Base-by-base conservation (phyloP, 176 grass and related monocot genomes). In the Oryza meridionalis region DNA sequence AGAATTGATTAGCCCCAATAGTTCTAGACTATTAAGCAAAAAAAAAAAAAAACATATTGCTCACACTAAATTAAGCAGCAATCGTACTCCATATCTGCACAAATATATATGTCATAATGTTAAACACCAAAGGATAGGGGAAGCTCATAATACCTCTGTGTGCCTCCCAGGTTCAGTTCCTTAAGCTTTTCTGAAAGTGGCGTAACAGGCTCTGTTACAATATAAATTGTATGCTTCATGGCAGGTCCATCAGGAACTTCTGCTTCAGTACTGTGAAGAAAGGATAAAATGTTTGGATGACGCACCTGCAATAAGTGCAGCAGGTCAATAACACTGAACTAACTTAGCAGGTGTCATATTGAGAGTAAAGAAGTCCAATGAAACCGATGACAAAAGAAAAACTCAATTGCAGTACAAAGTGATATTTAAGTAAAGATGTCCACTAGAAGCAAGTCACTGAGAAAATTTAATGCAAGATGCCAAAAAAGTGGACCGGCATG, bases 201-300 rank as follows among this genome's bases (percentile, higher is more conserved):
- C 69, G 88, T 94, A 79, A 99, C 97, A 62, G 96, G 91, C 82
- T 99, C 93, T 50, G 97, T 99, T 21, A 96, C 96, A 87, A 99
- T 91, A 81, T 99, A 99, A 78, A 99, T 96, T 19, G 88, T 99
- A 81, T 94, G 88, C 50, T 94, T 99, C 76, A 82, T 27, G 77
- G 89, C 65, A 84, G 91, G 84, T 77, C 93, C 93, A 73, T 99
- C 96, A 19, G 89, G 81, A 85, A 88, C 79, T 88, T 99, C 96
- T 69, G 93, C 90, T 87, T 96, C 96, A 31, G 90, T 92, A 88
- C 96, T 99, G 80, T 96, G 96, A 76, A 99, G 88, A 87, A 99
- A 99, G 32, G 96, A 99, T 72, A 99, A 96, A 51, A 99, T 94
- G 87, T 99, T 99, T 87, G 96, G 96, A 96, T 99, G 96, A 44